phyloP scores from a whole-genome alignment of 208 protist species.

The Acanthamoeba healyi region DNA sequence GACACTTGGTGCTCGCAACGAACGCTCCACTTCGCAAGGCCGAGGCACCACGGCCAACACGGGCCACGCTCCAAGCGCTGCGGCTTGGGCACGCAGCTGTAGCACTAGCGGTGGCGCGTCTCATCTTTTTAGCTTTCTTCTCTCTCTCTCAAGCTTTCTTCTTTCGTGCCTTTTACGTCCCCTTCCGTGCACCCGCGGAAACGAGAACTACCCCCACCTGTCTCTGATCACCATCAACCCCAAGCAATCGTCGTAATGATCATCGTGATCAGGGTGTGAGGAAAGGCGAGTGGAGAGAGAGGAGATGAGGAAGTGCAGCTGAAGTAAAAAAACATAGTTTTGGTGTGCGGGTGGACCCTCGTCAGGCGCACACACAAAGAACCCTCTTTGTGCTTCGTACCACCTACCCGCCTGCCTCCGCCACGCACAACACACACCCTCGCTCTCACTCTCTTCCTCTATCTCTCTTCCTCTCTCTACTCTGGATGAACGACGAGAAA shows the following conservation, averaged over 20 bases:
- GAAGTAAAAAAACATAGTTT: constrained; percentile 10
- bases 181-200: no score
- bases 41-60: background rate
- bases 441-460: background rate
- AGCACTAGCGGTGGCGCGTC: background rate
- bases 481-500: no score
- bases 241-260: no score
- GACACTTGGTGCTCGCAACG: no score
- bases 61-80: background rate
- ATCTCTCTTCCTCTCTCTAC: background rate
- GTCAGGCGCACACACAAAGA: background rate
- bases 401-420: background rate
- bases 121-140: background rate
- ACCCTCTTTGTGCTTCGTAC: background rate
- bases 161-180: background rate
- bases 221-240: no score
- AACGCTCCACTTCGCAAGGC: no score
- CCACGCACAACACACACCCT: background rate
- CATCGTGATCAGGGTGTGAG: no score
- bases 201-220: no score
- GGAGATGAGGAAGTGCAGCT: background rate
- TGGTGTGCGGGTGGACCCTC: background rate
- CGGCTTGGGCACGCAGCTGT: background rate
- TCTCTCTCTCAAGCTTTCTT: background rate
- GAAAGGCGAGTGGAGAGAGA: no score